Percentiles rank a stretch among this genome's conserved stretches.
phyloP scores from a whole-genome alignment of 2,329 filamentous ascomycete genomes.

The Verticillium dahliae region DNA sequence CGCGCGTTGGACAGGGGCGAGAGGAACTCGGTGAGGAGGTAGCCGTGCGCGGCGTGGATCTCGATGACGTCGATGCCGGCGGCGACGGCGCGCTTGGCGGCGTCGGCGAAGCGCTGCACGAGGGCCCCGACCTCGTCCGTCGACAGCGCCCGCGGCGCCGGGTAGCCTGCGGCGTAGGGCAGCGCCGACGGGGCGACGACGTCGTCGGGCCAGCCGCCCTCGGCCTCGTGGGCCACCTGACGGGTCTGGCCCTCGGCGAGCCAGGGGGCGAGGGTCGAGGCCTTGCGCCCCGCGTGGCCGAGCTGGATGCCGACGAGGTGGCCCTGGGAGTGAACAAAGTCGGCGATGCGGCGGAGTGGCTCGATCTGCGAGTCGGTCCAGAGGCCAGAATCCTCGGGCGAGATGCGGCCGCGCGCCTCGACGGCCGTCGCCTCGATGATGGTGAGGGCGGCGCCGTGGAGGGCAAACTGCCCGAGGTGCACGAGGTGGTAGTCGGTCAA shows the following conservation, averaged over 20 bases:
- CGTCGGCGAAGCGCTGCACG: constrained; percentile 54
- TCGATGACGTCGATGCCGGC: constrained; percentile 75
- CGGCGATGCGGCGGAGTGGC: constrained; percentile 61
- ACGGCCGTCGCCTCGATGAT: constrained; percentile 77
- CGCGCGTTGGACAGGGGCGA: constrained; percentile 52
- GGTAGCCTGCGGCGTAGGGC: constrained; percentile 55
- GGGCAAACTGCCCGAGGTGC: constrained; percentile 72
- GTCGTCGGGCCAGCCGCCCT: constrained; percentile 51
- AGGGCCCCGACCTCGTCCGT: constrained; percentile 59
- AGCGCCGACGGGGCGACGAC: constrained; percentile 45
- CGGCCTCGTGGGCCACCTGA: constrained; percentile 44
- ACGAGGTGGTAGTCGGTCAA: constrained; percentile 76
- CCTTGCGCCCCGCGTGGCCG: constrained; percentile 71
- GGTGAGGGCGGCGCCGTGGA: constrained; percentile 66
- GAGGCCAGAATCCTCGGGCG: constrained; percentile 70
- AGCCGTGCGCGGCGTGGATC: constrained; percentile 58
- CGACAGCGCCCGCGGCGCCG: constrained; percentile 61
- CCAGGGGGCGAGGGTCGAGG: constrained; percentile 57
- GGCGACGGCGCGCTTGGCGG: constrained; percentile 53
- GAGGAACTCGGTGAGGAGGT: constrained; percentile 60
- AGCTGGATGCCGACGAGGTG: constrained; percentile 76
- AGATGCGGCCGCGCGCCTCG: constrained; percentile 71
- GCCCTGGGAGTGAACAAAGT: constrained; percentile 74
- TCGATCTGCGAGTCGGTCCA: constrained; percentile 82
- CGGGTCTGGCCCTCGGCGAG: constrained; percentile 41